Evolutionary conservation across 129 eudicot genomes (phyloP), one percentile per base, ranked within the genome.

Genomic region (Gnaphalium uliginosum): DNA sequence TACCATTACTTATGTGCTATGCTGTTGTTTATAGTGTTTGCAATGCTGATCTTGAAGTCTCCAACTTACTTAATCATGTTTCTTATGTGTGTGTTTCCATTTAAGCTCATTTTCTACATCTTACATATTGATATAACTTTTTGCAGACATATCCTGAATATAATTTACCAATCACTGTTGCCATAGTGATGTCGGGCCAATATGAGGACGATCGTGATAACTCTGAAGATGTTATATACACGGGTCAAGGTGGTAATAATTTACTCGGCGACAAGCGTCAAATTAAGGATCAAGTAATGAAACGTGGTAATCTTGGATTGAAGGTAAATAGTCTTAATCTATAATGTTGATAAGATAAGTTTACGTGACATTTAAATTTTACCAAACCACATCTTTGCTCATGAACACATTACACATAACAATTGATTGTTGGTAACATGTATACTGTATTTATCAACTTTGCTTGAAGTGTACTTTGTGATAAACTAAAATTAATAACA

Each of bases 191-290:
- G 77, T 95, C 99, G 3, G 99, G 99, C 18, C 96, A 89, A 17
- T 95, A 95, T 73, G 99, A 95, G 69, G 99, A 95, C 68, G 97
- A 95, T 33, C 72, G 84, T 8, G 99, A 95, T 79, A 91, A 95
- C 58, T 86, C 83, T 17, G 92, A 86, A 29, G 95, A 95, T 15
- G 81, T 95, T 13, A 83, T 95, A 0, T 95, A 95, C 73, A 95
- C 99, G 19, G 99, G 99, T 18, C 99, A 95, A 86, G 99, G 99
- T 63, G 99, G 99, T 30, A 87, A 95, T 46, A 77, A 95, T 71
- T 79, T 95, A 72, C 86, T 83, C 50, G 97, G 97, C 4, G 51
- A 87, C 58, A 95, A 85, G 53, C 90, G 85, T 19, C 97, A 95
- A 59, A 76, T 87, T 18, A 17, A 58, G 3, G 94, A 95, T 81